Evolutionary conservation across 257 asterid genomes (phyloP), one percentile per base, ranked within the genome.

Genomic region (Datura wrightii): DNA sequence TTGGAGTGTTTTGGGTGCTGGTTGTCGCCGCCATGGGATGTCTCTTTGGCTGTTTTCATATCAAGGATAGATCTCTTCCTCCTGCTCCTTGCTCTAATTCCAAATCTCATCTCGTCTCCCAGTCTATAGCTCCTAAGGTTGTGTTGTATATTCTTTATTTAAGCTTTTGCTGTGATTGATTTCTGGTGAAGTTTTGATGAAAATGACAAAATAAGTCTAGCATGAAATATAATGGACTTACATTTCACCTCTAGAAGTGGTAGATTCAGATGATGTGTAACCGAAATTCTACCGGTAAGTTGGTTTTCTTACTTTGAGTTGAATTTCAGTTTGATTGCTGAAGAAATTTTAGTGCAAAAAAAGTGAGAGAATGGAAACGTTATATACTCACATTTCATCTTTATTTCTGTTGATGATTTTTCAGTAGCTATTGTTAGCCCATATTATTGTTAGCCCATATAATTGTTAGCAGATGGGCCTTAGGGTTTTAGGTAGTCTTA

Each of bases 11-110:
- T 82, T 31, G 48, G 60, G 79, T 55, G 74, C 84, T 82, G 24
- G 34, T 62, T 82, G 42, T 48, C 10, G 56, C 84, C 5, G 76
- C 79, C 15, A 82, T 82, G 85, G 85, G 79, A 34, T 82, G 85
- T 34, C 37, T 82, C 16, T 82, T 82, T 34, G 85, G 80, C 41
- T 82, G 85, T 82, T 82, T 82, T 39, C 80, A 80, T 65, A 65
- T 70, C 42, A 70, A 56, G 2, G 79, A 65, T 41, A 66, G 41
- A 9, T 82, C 80, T 48, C 50, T 31, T 46, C 52, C 78, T 34
- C 65, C 79, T 37, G 53, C 53, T 60, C 39, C 69, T 48, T n/a
- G n/a, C n/a, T n/a, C n/a, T n/a, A 79, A 82, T 63, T 48, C 84
- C 56, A 67, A 53, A 37, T 63, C 79, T 31, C 79, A 62, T 19